Percentiles rank a stretch among this genome's conserved stretches.
These are phyloP conservation scores for Russula sp. DNA, from an alignment of 768 basidiomycete species.

Conservation along the genomic window DNA sequence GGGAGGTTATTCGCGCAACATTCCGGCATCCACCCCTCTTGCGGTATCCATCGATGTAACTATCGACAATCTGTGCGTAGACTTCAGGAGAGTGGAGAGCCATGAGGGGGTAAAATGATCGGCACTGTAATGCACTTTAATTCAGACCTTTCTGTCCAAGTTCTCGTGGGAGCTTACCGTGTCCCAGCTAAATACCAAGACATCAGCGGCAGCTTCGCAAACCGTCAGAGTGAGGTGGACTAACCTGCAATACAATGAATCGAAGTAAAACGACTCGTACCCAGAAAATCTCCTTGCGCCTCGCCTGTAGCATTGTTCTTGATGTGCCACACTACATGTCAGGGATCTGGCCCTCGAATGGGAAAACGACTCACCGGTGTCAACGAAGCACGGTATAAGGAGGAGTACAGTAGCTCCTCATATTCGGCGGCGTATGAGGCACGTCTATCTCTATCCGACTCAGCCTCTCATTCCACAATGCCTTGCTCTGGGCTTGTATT, in stretches of 20 bases:
- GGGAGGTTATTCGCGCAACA: conserved; percentile 66
- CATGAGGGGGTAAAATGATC: conserved; percentile 67
- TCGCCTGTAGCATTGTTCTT: conserved; percentile 73
- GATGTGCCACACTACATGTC: not conserved
- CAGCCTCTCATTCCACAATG: conserved; percentile 65
- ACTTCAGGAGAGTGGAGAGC: conserved; percentile 63
- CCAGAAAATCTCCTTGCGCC: conserved; percentile 57
- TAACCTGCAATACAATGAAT: conserved; percentile 71
- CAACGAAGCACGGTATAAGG: conserved; percentile 58
- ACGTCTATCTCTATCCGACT: conserved; percentile 65
- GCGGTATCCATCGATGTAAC: conserved; percentile 66
- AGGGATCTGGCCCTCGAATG: not conserved
- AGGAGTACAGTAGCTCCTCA: conserved; percentile 69
- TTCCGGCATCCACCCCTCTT: conserved; percentile 78
- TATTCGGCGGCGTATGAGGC: conserved; percentile 53
- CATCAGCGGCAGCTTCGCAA: not conserved
- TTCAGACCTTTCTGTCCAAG: conserved; percentile 9
- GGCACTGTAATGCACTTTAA: conserved; percentile 45
- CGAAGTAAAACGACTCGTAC: conserved; percentile 64
- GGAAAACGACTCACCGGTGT: conserved; percentile 51
- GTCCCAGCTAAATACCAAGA: conserved; percentile 14
- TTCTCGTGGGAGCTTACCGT: conserved; percentile 5
- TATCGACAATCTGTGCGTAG: conserved; percentile 69
- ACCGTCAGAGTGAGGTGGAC: conserved; percentile 41
- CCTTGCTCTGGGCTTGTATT: conserved; percentile 49